Evolutionary conservation across 1,284 basidiomycete species (phyloP).

Genomic region (Marasmius sp.): DNA sequence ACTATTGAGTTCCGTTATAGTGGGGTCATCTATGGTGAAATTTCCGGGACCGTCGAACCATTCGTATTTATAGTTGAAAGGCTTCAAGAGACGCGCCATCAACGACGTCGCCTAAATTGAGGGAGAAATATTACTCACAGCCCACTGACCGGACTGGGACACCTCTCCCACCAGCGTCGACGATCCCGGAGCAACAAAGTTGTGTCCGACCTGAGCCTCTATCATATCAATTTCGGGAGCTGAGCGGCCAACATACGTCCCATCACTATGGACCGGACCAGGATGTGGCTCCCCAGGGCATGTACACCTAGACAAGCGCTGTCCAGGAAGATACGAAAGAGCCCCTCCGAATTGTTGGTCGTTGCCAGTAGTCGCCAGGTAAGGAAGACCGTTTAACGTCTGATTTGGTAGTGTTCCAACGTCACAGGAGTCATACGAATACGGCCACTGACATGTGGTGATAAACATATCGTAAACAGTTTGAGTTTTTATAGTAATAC

Average conservation of each 20-base stretch:
- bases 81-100: background rate
- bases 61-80: slow-evolving; percentile 8
- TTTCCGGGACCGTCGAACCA: slow-evolving; percentile 10
- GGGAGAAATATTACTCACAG: slow-evolving; percentile 29
- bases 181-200: too few species aligned
- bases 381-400: slow-evolving; percentile 30
- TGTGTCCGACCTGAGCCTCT: background rate
- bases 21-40: slow-evolving; percentile 6
- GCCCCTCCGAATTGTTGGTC: background rate
- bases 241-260: slow-evolving; percentile 53
- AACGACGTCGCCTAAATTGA: background rate
- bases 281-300: slow-evolving; percentile 58
- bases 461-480: slow-evolving; percentile 35
- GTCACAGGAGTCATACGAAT: slow-evolving; percentile 50
- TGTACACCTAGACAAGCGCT: slow-evolving; percentile 34
- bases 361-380: background rate
- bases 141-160: slow-evolving; percentile 14
- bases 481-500: slow-evolving; percentile 36
- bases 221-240: slow-evolving; percentile 52
- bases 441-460: slow-evolving; percentile 27
- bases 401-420: slow-evolving; percentile 56
- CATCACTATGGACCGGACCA: slow-evolving; percentile 55
- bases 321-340: background rate
- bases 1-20: background rate
- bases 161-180: slow-evolving; percentile 5